Conservation (phyloP, 2,329 filamentous ascomycete genomes). For the Venturia effusa region DNA sequence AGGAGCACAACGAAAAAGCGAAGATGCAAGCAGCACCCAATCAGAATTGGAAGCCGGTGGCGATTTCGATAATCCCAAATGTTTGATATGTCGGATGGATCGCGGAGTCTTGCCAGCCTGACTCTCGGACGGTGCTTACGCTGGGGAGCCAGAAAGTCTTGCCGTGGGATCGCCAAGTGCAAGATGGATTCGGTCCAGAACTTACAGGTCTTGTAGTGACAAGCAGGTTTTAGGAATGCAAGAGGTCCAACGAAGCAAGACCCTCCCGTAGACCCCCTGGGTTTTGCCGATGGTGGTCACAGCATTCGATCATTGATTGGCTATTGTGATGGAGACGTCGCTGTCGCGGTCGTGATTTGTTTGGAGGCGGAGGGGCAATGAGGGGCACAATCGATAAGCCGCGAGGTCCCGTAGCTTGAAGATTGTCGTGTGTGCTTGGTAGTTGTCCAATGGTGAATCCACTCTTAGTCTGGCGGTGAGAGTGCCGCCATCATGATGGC, state of each 20-base stretch:
- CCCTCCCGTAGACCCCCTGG: not conserved
- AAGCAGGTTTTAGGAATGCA: not conserved
- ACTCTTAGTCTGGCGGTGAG: not conserved
- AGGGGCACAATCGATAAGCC: conserved; percentile 5
- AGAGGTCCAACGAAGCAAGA: not conserved
- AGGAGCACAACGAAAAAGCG: not conserved
- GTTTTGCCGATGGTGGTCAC: not conserved
- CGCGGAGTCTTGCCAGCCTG: not conserved
- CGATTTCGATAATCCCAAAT: not conserved
- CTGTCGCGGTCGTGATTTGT: not conserved
- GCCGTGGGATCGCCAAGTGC: not conserved
- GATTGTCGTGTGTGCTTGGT: not conserved
- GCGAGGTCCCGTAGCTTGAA: not conserved
- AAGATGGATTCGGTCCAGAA: no score
- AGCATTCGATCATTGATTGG: not conserved
- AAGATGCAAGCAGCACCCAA: not conserved
- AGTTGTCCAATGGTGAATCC: not conserved
- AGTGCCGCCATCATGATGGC: not conserved
- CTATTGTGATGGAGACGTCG: not conserved
- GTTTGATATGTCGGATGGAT: not conserved
- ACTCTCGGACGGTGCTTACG: not conserved
- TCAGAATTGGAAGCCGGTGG: not conserved
- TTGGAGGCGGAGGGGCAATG: not conserved
- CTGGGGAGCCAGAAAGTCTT: not conserved
- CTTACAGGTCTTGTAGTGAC: not conserved